These are phyloP conservation scores for Pythium aphanidermatum DNA, from an alignment of 352 stramenopile genomes.

Conservation along the genomic window DNA sequence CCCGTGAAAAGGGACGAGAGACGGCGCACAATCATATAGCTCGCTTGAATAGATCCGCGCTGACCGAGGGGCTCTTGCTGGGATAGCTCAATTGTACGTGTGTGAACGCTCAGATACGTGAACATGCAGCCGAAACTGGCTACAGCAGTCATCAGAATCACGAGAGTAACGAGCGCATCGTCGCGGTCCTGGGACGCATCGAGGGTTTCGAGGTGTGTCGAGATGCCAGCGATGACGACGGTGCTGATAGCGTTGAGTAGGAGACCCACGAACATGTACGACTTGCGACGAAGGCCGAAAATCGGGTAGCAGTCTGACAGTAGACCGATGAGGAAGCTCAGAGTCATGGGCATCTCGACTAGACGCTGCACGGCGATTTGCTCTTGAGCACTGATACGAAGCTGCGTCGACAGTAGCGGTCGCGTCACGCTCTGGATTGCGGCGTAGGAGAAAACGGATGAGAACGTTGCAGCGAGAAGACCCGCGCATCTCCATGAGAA, in stretches of 20 bases:
- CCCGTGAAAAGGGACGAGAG: conserved; percentile 12
- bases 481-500: conserved; percentile 23
- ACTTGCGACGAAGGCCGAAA: conserved; percentile 25
- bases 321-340: conserved; percentile 30
- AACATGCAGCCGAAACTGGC: conserved; percentile 35
- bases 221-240: conserved; percentile 14
- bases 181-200: not conserved
- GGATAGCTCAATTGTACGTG: conserved; percentile 31
- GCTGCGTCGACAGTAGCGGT: conserved; percentile 14
- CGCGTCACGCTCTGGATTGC: conserved; percentile 10
- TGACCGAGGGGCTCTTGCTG: conserved; percentile 29
- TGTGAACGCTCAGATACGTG: conserved; percentile 35
- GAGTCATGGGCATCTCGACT: conserved; percentile 25
- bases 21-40: conserved; percentile 32
- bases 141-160: conserved; percentile 22
- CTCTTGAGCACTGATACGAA: conserved; percentile 15
- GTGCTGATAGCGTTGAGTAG: conserved; percentile 16
- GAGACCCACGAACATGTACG: conserved; percentile 28
- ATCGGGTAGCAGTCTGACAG: conserved; percentile 30
- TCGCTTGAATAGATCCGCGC: conserved; percentile 21
- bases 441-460: conserved; percentile 21
- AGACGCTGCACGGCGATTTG: conserved; percentile 18
- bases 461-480: conserved; percentile 15
- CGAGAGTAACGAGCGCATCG: conserved; percentile 16
- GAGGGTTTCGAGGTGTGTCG: conserved; percentile 16